Evolutionary conservation across 208 protist species (phyloP), one percentile per base, ranked within the genome.

Genomic region (Endotrypanum monterogeii): DNA sequence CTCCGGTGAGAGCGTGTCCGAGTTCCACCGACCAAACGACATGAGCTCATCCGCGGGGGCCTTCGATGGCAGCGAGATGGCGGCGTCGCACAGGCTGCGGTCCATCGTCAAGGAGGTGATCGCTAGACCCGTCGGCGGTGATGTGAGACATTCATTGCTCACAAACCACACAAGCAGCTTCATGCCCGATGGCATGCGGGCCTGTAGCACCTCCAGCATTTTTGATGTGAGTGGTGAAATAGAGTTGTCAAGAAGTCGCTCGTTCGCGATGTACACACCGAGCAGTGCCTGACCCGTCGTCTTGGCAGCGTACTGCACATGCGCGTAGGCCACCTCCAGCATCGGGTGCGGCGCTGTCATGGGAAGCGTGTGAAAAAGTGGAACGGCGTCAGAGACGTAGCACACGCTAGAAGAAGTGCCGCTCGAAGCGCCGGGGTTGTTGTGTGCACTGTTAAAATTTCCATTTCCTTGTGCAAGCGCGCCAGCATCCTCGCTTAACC

Each of bases 211-310:
- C 6, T 85, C 80, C 39, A 93, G 81, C 75, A 89, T 72, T 60
- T 79, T 76, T 50, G 70, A 76, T 52, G 80, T 80, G 52, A 87
- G 66, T 2, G 78, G 66, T 1, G 85, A 89, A 18, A 96, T 70
- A 39, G 32, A 48, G 54, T 73, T 77, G 76, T 96, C 92, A 62
- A 83, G 78, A 3, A 86, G 78, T 9, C 85, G 86, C 65, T 95
- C 90, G 73, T 94, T 94, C 25, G 92, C 92, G 50, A 95, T 48
- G 84, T 96, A 96, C 46, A 94, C 82, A 23, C 92, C 92, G 16
- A 96, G 82, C 25, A 96, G 68, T 14, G 83, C 81, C 39, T 93
- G 81, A 16, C 90, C 92, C 11, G 82, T 83, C 25, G 88, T 94
- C 67, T 83, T 83, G 25, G 89, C 87, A 62, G 83, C 74, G 70